Base-by-base conservation (phyloP, 1,284 basidiomycete genomes). In the Cryptococcus hybrid region DNA sequence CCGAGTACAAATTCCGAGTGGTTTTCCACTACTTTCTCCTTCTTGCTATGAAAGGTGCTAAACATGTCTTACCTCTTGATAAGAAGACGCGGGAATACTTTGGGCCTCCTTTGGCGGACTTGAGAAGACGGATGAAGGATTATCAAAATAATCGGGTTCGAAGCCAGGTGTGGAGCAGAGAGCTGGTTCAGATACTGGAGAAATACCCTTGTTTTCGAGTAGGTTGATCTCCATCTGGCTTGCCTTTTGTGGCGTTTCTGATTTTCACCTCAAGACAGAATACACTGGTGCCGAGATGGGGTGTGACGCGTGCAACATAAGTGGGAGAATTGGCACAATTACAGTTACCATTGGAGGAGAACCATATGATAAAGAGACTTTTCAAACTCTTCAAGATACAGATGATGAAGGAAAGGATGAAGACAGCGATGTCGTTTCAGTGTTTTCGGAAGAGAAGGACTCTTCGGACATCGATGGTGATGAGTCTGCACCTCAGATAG, bases 21-120 rank as follows among this genome's bases (percentile, higher is more conserved):
- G 82, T 92, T 37, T 91, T 89, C 65, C 90, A 93, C 69, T 83
- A 92, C 45, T 87, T 91, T 64, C 86, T 92, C 3, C 86, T 92
- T 63, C 78, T 92, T 44, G 87, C 87, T 18, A 84, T 90, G 37
- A 15, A 47, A 3, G 82, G 79, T 48, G 62, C 60, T 4, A 50
- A 62, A 0, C 50, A 55, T 8, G 50, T 62, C 3, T 42, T 73
- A 30, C 67, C 69, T 1, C 60, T 75, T 5, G 45, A 44, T 12
- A 62, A 63, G 12, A 61, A 65, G 11, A 37, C 59, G 0, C 53
- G 57, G 12, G 54, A 59, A 3, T 74, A 75, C 63, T 65, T 75
- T 49, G 24, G 44, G 5, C 71, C 68, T 3, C 61, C 60, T 24
- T 43, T 71, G 13, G 9, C 44, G 2, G 62, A 71, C 50, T 77